Base-by-base conservation (phyloP, 2,329 filamentous ascomycete genomes). In the Beauveria sp. region DNA sequence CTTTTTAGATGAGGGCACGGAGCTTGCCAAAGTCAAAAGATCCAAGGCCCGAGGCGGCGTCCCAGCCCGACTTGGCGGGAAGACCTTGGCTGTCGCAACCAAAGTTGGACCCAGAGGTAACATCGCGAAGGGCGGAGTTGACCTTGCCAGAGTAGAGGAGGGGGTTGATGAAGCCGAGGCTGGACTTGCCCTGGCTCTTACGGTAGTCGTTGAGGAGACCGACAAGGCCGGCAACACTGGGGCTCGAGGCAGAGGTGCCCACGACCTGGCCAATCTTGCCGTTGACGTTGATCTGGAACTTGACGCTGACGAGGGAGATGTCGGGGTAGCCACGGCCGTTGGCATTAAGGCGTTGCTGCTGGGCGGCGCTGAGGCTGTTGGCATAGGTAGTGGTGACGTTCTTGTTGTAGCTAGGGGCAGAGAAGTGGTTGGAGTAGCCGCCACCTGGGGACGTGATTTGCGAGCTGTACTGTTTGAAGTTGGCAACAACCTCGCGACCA, bases 21-120 rank as follows among this genome's bases (percentile, higher is more conserved):
- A 64, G 46, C 63, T 64, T 63, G n/a, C 20, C 61, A 54, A 64
- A 64, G 61, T 63, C 49, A 22, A 64, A 54, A 14, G 61, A 53
- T 22, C 49, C 57, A 28, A 62, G 51, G 28, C 60, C 62, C 10
- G 62, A 62, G 7, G 59, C 55, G 16, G 60, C 59, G 49, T 64
- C 64, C 56, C 56, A 64, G 16, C 60, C 60, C 2, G n/a, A 12
- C n/a, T 48, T 54, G 34, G 63, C 61, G 3, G 61, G 56, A 24
- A 63, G 48, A 16, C 63, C 63, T 28, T 22, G 4, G 6, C 38
- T 52, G 42, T 55, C 61, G 58, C 63, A 64, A 5, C 61, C 61
- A 10, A 34, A n/a, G 61, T 64, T 64, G 40, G 46, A 12, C 16
- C 63, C 63, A 4, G 26, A 42, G 12, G 63, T 64, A 31, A 63